Base-by-base conservation (phyloP, 2,329 filamentous ascomycete genomes). In the Tolypocladium ovalisporum region DNA sequence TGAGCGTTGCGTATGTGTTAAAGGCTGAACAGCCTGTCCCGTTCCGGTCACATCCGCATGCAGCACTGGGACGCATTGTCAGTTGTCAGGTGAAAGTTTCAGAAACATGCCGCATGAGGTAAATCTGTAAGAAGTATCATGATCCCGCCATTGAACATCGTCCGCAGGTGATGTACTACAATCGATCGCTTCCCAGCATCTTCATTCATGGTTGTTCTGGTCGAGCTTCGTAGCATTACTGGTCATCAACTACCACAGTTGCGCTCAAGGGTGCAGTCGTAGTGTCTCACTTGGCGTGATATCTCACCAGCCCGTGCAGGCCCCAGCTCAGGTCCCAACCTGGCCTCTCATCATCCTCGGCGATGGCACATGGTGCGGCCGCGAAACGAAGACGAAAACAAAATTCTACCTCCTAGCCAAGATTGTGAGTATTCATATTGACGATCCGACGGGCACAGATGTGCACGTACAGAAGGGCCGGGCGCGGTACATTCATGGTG, bases 301-400 rank as follows among this genome's bases (percentile, higher is more conserved):
- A 27, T 34, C 47, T 29, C 3, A 52, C 47, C 19, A n/a, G 47
- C 32, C 47, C 1, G 15, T n/a, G 12, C 22, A 9, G 7, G 40
- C 22, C 22, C n/a, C n/a, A 34, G 27, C 13, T 9, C 13, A 51
- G 29, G 24, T 15, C 7, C 47, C 9, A 27, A n/a, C 29, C 0
- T 19, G 22, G 47, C 47, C 47, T 6, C 47, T 52, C 47, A 22
- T 63, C 13, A 32, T 65, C 24, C 57, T 65, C 15, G 58, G 56
- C 22, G 63, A 64, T n/a, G 63, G 63, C 2, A 62, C 60, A 10
- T 65, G 63, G 63, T 59, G 54, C 19, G 63, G 63, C 17, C 61
- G 63, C 13, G 62, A 64, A 40, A 35, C 58, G 1, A 55, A 60
- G 1, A 60, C 61, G 19, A 51, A 36, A 36, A 57, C 59, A 10